Evolutionary conservation across 2,329 filamentous ascomycete genomes (phyloP), one percentile per base, ranked within the genome.

Genomic region (Aspergillus sp.): DNA sequence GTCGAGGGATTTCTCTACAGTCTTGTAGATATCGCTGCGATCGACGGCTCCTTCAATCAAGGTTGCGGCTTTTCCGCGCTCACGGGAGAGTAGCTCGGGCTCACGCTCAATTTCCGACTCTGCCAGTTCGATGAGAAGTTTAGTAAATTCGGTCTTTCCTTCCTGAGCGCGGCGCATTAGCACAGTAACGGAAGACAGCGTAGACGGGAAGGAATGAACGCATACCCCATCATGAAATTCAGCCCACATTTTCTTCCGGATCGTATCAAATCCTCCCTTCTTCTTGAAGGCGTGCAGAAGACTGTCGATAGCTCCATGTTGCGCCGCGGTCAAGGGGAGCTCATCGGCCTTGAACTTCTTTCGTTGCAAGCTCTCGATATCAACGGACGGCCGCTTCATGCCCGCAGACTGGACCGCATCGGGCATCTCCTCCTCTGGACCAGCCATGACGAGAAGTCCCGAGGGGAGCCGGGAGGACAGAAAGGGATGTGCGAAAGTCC

Each of bases 271-370:
- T 51, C 83, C 82, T 57, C 84, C 84, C 67, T 85, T 85, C 69
- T 86, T 87, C 69, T 85, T 85, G 67, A 86, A 85, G 0, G 81
- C 81, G 64, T 84, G 79, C 16, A 86, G 74, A 42, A 87, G 75
- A 58, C 76, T 76, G 65, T 87, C 83, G 50, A 87, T 84, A 20
- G 79, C 77, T 5, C 77, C 73, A 55, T 82, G 80, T 65, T 87
- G 83, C 32, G 78, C 69, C 50, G 81, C 77, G 20, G 80, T 79
- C 29, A 87, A 73, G 3, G 84, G 84, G 21, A 87, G 74, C 58
- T 87, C 84, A 3, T 81, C 80, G 21, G 81, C 73, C 65, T 83
- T 84, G 64, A 84, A 79, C 64, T 80, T 83, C 62, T 74, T 75
- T 56, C 63, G 64, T 58, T 66, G 69, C 34, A 72, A 47, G 34